Percentiles rank a stretch among this genome's conserved stretches.
These are phyloP conservation scores for Chaetomiaceae sp. DNA, from an alignment of 2,329 filamentous ascomycete species.

Conservation along the genomic window DNA sequence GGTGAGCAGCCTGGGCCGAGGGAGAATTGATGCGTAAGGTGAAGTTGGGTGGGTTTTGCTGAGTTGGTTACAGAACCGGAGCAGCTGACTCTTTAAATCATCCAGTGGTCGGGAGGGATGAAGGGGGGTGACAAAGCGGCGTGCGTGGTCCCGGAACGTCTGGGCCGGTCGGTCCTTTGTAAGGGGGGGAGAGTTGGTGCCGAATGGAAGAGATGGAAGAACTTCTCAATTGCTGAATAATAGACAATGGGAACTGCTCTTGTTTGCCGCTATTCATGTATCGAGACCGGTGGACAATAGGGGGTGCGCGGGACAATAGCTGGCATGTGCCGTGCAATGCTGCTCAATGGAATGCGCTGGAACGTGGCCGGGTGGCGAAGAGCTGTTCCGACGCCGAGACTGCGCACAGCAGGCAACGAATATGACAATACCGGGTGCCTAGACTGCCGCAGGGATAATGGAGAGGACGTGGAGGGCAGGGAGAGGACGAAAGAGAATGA, in stretches of 20 bases:
- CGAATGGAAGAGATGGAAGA: background rate
- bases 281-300: background rate
- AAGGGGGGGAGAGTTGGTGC: background rate
- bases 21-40: background rate
- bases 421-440: conserved; percentile 8
- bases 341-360: conserved; percentile 23
- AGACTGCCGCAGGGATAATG: background rate
- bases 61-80: background rate
- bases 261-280: conserved; percentile 13
- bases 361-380: conserved; percentile 20
- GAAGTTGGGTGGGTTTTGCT: background rate
- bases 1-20: background rate
- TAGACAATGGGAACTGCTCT: conserved; percentile 16
- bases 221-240: conserved; percentile 18
- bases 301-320: conserved; percentile 13
- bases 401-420: background rate
- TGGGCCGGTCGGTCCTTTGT: conserved; percentile 7
- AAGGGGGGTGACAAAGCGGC: background rate
- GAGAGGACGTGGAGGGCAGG: background rate
- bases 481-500: conserved; percentile 11
- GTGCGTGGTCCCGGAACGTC: conserved; percentile 5
- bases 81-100: background rate
- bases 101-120: background rate
- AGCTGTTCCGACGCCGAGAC: background rate
- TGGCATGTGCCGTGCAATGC: conserved; percentile 7